These are phyloP conservation scores for Ilex paraguariensis DNA, from an alignment of 305 asterid genomes.

Conservation along the genomic window DNA sequence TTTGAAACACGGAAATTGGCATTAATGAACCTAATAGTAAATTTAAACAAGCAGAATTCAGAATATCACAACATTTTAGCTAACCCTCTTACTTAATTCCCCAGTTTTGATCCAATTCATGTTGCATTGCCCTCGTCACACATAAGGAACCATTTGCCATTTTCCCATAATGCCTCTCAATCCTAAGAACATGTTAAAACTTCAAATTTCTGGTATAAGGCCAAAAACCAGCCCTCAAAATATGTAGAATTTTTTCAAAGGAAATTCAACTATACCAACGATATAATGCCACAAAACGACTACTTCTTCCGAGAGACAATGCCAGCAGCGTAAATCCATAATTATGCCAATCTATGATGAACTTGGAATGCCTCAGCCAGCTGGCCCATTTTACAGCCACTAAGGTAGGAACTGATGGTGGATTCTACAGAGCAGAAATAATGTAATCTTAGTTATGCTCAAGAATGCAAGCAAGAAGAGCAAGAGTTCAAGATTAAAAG, in stretches of 20 bases:
- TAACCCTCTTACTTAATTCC: conserved; percentile 61
- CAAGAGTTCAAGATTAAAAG: neutral
- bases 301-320: conserved; percentile 76
- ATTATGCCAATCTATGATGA: conserved; percentile 93
- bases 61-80: conserved; percentile 5
- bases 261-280: conserved; percentile 48
- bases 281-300: conserved; percentile 67
- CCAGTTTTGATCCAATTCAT: conserved; percentile 90
- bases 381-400: conserved; percentile 92
- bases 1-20: neutral
- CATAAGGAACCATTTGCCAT: conserved; percentile 92
- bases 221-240: conserved; percentile 12
- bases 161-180: conserved; percentile 80
- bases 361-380: conserved; percentile 68
- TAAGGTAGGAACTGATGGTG: conserved; percentile 97
- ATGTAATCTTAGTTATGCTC: conserved; percentile 3
- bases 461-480: neutral
- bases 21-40: neutral
- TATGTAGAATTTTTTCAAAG: conserved; percentile 6
- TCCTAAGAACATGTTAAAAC: conserved; percentile 48
- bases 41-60: conserved; percentile 6
- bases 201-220: conserved; percentile 8
- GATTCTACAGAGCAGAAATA: conserved; percentile 56
- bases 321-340: conserved; percentile 95
- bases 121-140: conserved; percentile 97